A percentile compares a stretch with the other conserved stretches of the same genome.
These are phyloP conservation scores for Periglandula ipomoeae DNA, from an alignment of 2,329 filamentous ascomycete genomes.

Conservation along the genomic window DNA sequence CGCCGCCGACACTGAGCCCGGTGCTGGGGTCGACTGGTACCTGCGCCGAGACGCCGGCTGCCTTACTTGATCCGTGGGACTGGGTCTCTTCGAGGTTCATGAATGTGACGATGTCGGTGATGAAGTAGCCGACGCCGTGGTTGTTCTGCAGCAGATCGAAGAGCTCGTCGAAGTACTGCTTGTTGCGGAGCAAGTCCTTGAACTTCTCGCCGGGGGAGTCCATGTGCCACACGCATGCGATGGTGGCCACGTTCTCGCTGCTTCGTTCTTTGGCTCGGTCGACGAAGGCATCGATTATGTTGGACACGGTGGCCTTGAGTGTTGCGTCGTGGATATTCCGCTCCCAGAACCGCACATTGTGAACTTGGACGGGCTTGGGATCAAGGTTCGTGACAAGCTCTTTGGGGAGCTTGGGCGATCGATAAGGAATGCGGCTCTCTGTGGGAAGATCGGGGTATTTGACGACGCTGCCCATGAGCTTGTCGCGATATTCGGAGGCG, in stretches of 20 bases:
- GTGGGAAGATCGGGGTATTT: slow-evolving; percentile 18
- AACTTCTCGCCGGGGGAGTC: slow-evolving; percentile 20
- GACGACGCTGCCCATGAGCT: slow-evolving; percentile 21
- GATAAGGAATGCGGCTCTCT: slow-evolving; percentile 18
- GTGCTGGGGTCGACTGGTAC: slow-evolving; percentile 14
- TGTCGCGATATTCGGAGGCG: slow-evolving; percentile 19
- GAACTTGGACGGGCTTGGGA: slow-evolving; percentile 18
- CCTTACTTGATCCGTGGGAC: slow-evolving; percentile 6
- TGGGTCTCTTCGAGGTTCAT: slow-evolving; percentile 16
- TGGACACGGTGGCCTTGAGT: slow-evolving; percentile 16
- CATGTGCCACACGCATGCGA: slow-evolving; percentile 22
- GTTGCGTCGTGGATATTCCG: slow-evolving; percentile 16
- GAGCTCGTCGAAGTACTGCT: slow-evolving; percentile 19
- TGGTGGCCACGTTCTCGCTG: slow-evolving; percentile 15
- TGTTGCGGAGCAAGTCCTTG: slow-evolving; percentile 17
- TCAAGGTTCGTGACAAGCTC: slow-evolving; percentile 18
- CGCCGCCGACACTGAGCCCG: slow-evolving; percentile 13
- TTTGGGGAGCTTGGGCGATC: slow-evolving; percentile 11
- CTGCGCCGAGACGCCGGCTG: slow-evolving; percentile 10
- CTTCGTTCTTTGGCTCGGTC: slow-evolving; percentile 14
- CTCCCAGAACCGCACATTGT: slow-evolving; percentile 20
- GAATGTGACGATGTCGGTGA: slow-evolving; percentile 20
- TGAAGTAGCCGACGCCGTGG: slow-evolving; percentile 18
- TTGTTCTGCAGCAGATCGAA: slow-evolving; percentile 16
- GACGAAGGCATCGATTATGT: slow-evolving; percentile 18